These are phyloP conservation scores for Tolypocladium inflatum DNA, from an alignment of 2,329 filamentous ascomycete species.

Conservation along the genomic window DNA sequence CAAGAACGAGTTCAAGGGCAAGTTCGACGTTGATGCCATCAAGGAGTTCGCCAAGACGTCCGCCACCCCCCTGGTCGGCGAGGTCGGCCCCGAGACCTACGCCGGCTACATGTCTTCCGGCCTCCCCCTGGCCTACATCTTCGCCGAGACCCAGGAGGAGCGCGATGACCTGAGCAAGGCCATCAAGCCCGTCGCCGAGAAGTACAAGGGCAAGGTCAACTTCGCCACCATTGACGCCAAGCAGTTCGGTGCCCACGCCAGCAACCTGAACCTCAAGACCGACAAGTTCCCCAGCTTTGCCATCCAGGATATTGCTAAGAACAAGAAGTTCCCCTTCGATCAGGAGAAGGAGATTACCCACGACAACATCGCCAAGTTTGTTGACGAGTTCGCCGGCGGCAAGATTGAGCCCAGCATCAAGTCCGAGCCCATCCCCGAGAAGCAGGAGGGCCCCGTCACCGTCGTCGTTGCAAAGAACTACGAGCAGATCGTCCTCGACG, in stretches of 20 bases:
- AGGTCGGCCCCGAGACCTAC: slow-evolving; percentile 96
- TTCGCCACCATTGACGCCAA: slow-evolving; percentile 96
- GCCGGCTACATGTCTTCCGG: slow-evolving; percentile 86
- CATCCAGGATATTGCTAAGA: slow-evolving; percentile 91
- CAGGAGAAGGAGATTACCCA: slow-evolving; percentile 70
- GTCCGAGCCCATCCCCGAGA: slow-evolving; percentile 93
- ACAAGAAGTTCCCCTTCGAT: slow-evolving; percentile 94
- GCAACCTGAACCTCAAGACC: slow-evolving; percentile 93
- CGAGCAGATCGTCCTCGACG: slow-evolving; percentile 81
- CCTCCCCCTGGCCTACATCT: slow-evolving; percentile 93
- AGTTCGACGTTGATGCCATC: slow-evolving; percentile 74
- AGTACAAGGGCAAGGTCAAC: slow-evolving; percentile 91
- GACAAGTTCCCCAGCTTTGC: slow-evolving; percentile 96
- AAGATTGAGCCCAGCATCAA: slow-evolving; percentile 96
- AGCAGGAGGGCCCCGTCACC: slow-evolving; percentile 79
- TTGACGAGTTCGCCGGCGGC: slow-evolving; percentile 74
- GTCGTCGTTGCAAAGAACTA: slow-evolving; percentile 92
- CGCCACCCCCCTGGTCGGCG: slow-evolving; percentile 83
- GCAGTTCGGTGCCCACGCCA: slow-evolving; percentile 86
- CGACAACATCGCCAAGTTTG: slow-evolving; percentile 66
- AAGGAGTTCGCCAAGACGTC: slow-evolving; percentile 74
- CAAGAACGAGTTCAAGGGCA: slow-evolving; percentile 71
- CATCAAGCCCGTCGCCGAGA: slow-evolving; percentile 80
- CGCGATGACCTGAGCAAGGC: slow-evolving; percentile 66
- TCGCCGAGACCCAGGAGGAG: slow-evolving; percentile 86